These are phyloP conservation scores for Saccharomycopsis fibuligera DNA, from an alignment of 805 yeast genomes.

Conservation along the genomic window DNA sequence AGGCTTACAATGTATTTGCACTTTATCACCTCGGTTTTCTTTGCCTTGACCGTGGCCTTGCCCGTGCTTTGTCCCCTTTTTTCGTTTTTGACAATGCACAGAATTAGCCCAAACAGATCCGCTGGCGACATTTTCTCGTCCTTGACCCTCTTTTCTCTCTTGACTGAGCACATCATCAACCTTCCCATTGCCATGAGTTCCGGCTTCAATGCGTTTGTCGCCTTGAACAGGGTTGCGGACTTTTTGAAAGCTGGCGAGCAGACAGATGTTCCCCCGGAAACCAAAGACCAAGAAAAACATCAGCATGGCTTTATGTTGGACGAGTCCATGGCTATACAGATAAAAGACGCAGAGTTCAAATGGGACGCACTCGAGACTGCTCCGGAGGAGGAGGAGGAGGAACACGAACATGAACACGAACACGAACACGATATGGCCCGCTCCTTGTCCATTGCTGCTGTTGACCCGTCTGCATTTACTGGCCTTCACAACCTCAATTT, in stretches of 20 bases:
- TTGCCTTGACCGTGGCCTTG: conserved; percentile 41
- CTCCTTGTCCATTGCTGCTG: neutral
- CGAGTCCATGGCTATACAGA: conserved; percentile 37
- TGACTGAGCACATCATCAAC: conserved; percentile 58
- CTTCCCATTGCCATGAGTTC: conserved; percentile 66
- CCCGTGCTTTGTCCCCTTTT: conserved; percentile 54
- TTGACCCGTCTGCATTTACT: conserved; percentile 10
- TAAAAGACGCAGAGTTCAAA: conserved; percentile 50
- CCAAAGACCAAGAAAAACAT: conserved; percentile 25
- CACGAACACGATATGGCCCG: neutral
- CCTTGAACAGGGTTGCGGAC: conserved; percentile 50
- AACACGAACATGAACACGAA: neutral
- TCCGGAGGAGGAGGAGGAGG: conserved; percentile 4
- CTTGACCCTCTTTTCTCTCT: conserved; percentile 55
- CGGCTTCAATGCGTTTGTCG: conserved; percentile 61
- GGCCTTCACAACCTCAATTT: conserved; percentile 35
- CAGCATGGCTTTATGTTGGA: conserved; percentile 2
- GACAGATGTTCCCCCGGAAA: conserved; percentile 25
- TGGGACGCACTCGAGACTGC: conserved; percentile 45
- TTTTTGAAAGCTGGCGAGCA: conserved; percentile 45
- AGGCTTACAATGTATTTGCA: conserved; percentile 50
- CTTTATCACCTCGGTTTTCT: conserved; percentile 43
- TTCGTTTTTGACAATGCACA: conserved; percentile 39
- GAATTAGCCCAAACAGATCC: conserved; percentile 31
- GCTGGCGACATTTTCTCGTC: conserved; percentile 69